phyloP scores from a whole-genome alignment of 202 grass and related monocot species.

The Bolboschoenoplectus hybrid region DNA sequence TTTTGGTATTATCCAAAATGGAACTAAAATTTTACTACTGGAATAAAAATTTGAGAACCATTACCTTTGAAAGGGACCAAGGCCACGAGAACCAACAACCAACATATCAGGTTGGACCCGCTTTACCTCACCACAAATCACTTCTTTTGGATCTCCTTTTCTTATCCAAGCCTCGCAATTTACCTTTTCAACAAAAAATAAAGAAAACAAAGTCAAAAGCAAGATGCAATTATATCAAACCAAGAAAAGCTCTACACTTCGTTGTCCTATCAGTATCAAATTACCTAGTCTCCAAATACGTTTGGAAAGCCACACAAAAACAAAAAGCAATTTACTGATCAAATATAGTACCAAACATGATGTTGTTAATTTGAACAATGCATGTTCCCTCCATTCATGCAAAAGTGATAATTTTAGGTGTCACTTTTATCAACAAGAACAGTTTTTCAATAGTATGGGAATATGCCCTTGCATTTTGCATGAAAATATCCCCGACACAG shows the following conservation, averaged over 20 bases:
- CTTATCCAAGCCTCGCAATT: slow-evolving; percentile 85
- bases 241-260: not conserved
- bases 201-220: slow-evolving; percentile 31
- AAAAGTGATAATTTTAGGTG: not conserved
- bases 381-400: not conserved
- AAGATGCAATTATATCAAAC: slow-evolving; percentile 25
- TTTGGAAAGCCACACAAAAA: not conserved
- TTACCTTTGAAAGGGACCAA: slow-evolving; percentile 98
- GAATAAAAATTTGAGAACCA: slow-evolving; percentile 24
- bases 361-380: not conserved
- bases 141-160: slow-evolving; percentile 83
- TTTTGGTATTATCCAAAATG: slow-evolving; percentile 16
- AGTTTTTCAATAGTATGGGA: not conserved
- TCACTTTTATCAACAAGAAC: slow-evolving; percentile 3
- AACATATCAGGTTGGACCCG: slow-evolving; percentile 81
- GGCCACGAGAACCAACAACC: slow-evolving; percentile 84
- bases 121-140: slow-evolving; percentile 90
- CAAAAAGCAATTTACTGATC: not conserved
- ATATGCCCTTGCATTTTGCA: not conserved
- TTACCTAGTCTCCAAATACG: not conserved
- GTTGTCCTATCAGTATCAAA: not conserved
- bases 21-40: not conserved
- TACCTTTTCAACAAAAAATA: slow-evolving; percentile 45
- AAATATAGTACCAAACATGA: not conserved
- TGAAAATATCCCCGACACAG: not conserved